These are phyloP conservation scores for Rossbeevera mucosa DNA, from an alignment of 768 basidiomycete species.

Conservation along the genomic window DNA sequence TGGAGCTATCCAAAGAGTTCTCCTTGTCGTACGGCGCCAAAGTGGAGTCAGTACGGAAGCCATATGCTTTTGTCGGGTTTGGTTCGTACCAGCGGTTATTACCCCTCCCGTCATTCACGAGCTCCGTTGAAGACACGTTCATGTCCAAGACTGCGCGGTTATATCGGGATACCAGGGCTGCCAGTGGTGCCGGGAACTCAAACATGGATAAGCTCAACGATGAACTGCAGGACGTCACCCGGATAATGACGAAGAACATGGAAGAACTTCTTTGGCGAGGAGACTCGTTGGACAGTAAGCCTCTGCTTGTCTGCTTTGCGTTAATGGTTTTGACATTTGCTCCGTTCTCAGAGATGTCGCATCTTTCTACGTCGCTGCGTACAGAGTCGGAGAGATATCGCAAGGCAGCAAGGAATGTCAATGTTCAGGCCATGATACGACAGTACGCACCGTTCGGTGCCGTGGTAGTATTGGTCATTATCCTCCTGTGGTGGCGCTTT, in stretches of 20 bases:
- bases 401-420: slow-evolving; percentile 92
- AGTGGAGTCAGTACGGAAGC: slow-evolving; percentile 87
- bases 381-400: slow-evolving; percentile 98
- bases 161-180: slow-evolving; percentile 90
- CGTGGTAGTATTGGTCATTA: slow-evolving; percentile 70
- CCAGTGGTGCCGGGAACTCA: slow-evolving; percentile 58
- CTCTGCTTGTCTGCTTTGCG: not conserved
- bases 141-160: slow-evolving; percentile 97
- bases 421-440: slow-evolving; percentile 87
- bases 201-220: slow-evolving; percentile 87
- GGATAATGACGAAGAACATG: slow-evolving; percentile 99
- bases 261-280: slow-evolving; percentile 98
- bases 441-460: slow-evolving; percentile 94
- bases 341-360: slow-evolving; percentile 78
- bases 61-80: slow-evolving; percentile 99
- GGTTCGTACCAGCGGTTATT: slow-evolving; percentile 49
- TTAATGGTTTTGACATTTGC: not conserved
- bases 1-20: slow-evolving; percentile 97
- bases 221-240: slow-evolving; percentile 94
- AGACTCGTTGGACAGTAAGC: slow-evolving; percentile 90
- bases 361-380: slow-evolving; percentile 87
- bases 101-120: slow-evolving; percentile 1
- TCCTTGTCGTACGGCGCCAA: slow-evolving; percentile 87
- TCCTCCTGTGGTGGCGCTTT: slow-evolving; percentile 78
- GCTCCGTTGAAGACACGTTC: slow-evolving; percentile 75